A percentile compares a stretch with the other conserved stretches of the same genome.
These are phyloP conservation scores for Mikania micrantha DNA, from an alignment of 129 eudicot species.

Conservation along the genomic window DNA sequence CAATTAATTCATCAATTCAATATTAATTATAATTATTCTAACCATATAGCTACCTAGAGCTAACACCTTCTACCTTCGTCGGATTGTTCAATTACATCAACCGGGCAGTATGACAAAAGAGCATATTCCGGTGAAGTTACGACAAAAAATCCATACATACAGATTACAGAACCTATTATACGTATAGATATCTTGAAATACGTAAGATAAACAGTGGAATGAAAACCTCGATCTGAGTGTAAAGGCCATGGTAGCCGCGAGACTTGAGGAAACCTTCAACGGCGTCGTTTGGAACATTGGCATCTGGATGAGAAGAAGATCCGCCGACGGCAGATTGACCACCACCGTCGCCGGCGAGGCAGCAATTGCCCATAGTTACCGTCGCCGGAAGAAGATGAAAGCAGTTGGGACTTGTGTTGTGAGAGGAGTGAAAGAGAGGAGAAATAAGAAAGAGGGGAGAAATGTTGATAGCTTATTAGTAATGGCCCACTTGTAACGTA, in stretches of 20 bases:
- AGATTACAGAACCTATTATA: not conserved
- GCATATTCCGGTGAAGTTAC: not conserved
- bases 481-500: conserved; percentile 30
- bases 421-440: not conserved
- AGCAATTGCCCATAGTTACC: conserved; percentile 89
- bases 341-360: conserved; percentile 61
- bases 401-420: not conserved
- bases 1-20: not conserved
- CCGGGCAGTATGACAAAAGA: not conserved
- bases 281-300: conserved; percentile 55
- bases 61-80: not conserved
- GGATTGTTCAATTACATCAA: not conserved
- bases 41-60: no score
- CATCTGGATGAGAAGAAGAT: conserved; percentile 23
- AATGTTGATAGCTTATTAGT: not conserved
- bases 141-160: not conserved
- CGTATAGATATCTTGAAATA: not conserved
- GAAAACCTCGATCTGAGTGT: conserved; percentile 93
- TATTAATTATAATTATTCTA: no score
- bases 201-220: not conserved
- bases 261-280: conserved; percentile 62
- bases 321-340: conserved; percentile 72
- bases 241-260: conserved; percentile 83
- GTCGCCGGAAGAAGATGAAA: not conserved
- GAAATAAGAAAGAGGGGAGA: not conserved